Percentiles rank a stretch among this genome's conserved stretches.
phyloP scores from a whole-genome alignment of 495 filamentous ascomycete genomes.

The Hypoxylon intermedium region DNA sequence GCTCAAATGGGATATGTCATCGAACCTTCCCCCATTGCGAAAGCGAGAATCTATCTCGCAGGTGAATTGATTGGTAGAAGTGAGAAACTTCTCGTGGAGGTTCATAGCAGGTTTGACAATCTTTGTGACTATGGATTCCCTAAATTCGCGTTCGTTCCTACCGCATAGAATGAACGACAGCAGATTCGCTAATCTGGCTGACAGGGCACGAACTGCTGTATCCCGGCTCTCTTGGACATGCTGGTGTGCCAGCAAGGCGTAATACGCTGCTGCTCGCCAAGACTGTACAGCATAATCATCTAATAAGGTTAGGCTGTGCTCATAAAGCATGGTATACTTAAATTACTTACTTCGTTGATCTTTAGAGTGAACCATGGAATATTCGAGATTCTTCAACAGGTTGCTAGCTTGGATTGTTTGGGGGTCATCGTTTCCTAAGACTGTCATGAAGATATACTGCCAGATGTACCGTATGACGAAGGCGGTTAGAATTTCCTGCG shows the following conservation, averaged over 20 bases:
- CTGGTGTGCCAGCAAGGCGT: constrained; percentile 37
- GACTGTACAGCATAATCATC: constrained; percentile 43
- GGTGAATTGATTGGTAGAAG: constrained; percentile 42
- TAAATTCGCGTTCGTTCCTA: constrained; percentile 26
- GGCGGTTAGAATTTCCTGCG: constrained; percentile 44
- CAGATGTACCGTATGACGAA: constrained; percentile 43
- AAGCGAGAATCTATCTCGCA: constrained; percentile 23
- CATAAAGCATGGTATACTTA: too few relatives aligned
- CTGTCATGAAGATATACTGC: constrained; percentile 41
- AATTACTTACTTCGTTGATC: constrained; percentile 36
- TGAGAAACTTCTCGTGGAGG: constrained; percentile 42
- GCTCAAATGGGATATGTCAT: constrained; percentile 3
- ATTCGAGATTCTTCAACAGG: constrained; percentile 36
- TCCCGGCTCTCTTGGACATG: constrained; percentile 24
- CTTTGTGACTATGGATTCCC: background rate
- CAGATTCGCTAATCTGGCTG: constrained; percentile 14
- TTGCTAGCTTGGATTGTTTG: constrained; percentile 17
- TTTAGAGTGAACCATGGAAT: constrained; percentile 20
- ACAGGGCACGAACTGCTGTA: constrained; percentile 13
- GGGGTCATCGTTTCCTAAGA: constrained; percentile 28
- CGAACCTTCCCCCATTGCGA: background rate
- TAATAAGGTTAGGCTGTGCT: too few relatives aligned
- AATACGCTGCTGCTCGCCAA: constrained; percentile 44
- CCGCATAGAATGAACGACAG: constrained; percentile 26
- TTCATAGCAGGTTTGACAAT: constrained; percentile 38